Base-by-base conservation (phyloP, 345 rosid species). In the Arabis alpina region DNA sequence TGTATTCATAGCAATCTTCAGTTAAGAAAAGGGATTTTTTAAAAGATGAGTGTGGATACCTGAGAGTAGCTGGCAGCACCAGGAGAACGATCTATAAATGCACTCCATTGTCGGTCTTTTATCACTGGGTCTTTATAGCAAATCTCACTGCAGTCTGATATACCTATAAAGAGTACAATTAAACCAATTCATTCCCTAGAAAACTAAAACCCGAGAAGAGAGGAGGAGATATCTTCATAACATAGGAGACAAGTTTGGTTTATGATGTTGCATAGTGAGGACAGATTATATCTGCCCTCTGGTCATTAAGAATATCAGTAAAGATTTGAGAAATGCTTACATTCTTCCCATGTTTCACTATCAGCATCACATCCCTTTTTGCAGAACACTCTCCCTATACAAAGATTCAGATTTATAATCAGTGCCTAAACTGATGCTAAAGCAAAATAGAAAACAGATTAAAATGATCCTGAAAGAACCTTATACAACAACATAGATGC, bases 331-430 rank as follows among this genome's bases (percentile, higher is more conserved):
- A 66, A 79, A 50, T 55, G 71, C 99, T 84, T 82, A 89, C 99
- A 94, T 75, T 94, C 98, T 78, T 91, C 98, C 89, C 90, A 94
- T 15, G 96, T 81, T 36, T 91, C 97, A 66, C 93, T 89, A 11
- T 89, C 93, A 4, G 93, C 61, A 55, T 77, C 83, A 56, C 99
- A 94, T 5, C 92, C 99, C 77, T 94, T 94, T 74, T 94, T 94
- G 91, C 99, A 94, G 73, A 94, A 94, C n/a, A 94, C 96, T 77
- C 99, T 87, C 99, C 99, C 99, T 94, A 77, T 71, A 81, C 44
- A 53, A n/a, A n/a, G 23, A 61, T 54, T 45, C 47, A 43, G 30
- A 13, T 8, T 30, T 27, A 37, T 54, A 39, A 54, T 68, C 47
- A 75, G 43, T 28, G n/a, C 14, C 59, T 61, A 13, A 37, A 48